phyloP scores from a whole-genome alignment of 768 basidiomycete species.

The Lactarius tabidus region DNA sequence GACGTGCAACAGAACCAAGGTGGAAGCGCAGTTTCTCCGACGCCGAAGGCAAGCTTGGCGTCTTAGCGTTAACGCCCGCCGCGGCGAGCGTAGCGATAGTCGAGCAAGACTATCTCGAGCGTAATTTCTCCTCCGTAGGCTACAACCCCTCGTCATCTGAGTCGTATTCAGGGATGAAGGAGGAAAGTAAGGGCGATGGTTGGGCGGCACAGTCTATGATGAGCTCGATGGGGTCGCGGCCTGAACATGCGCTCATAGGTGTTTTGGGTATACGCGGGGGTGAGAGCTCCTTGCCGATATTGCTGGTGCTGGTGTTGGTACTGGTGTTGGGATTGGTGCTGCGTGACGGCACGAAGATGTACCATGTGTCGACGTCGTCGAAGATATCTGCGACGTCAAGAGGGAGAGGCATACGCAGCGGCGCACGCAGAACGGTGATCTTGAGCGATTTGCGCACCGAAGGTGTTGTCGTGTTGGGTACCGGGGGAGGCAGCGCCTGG shows the following conservation, averaged over 20 bases:
- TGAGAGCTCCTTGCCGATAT: slow-evolving; percentile 27
- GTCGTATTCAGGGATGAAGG: background rate
- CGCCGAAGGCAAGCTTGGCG: slow-evolving; percentile 18
- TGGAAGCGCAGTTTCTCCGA: slow-evolving; percentile 30
- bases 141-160: background rate
- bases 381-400: slow-evolving; percentile 39
- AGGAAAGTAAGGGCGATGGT: background rate
- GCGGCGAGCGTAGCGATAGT: slow-evolving; percentile 42
- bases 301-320: too few species aligned
- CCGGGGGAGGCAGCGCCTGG: slow-evolving; percentile 27
- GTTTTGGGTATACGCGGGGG: slow-evolving; percentile 20
- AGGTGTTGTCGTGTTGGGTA: slow-evolving; percentile 25
- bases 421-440: slow-evolving; percentile 40
- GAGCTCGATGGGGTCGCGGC: slow-evolving; percentile 14
- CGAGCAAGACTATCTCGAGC: slow-evolving; percentile 66
- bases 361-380: slow-evolving; percentile 24
- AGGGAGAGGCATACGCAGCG: slow-evolving; percentile 47
- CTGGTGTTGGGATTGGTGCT: slow-evolving; percentile 9
- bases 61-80: too few species aligned
- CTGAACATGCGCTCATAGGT: slow-evolving; percentile 9
- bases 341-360: slow-evolving; percentile 8
- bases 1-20: slow-evolving; percentile 26
- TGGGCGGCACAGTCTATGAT: background rate
- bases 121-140: slow-evolving; percentile 33
- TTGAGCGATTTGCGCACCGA: slow-evolving; percentile 28